Conservation (phyloP, 2,329 filamentous ascomycete genomes). For the Harringtonia lauricola region DNA sequence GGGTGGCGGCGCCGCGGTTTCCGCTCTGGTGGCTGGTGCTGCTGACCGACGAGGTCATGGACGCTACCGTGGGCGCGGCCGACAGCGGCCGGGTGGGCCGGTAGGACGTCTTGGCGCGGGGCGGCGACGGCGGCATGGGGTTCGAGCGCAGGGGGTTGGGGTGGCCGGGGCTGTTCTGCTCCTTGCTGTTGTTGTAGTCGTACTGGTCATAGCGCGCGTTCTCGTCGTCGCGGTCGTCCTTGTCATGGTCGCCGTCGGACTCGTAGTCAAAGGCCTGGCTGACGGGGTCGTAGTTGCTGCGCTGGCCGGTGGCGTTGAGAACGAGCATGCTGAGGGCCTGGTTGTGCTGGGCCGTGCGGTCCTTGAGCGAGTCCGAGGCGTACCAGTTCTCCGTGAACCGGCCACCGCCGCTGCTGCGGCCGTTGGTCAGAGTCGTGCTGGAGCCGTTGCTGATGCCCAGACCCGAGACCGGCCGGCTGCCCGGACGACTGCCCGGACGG, state of each 20-base stretch:
- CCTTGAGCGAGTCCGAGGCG: constrained; percentile 41
- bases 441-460: neutral
- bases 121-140: constrained; percentile 21
- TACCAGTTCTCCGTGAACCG: constrained; percentile 46
- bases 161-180: constrained; percentile 19
- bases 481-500: constrained; percentile 9
- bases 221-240: constrained; percentile 10
- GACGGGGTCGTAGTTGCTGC: constrained; percentile 34
- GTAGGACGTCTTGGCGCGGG: constrained; percentile 14
- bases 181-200: constrained; percentile 7
- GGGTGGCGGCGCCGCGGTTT: constrained; percentile 8
- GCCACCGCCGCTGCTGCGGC: constrained; percentile 20
- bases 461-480: neutral
- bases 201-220: constrained; percentile 15
- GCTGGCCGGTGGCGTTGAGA: constrained; percentile 20
- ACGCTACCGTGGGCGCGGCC: constrained; percentile 2
- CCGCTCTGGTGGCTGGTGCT: constrained; percentile 8
- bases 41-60: constrained; percentile 10
- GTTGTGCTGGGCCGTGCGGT: constrained; percentile 41
- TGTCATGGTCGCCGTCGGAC: constrained; percentile 17
- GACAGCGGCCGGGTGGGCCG: constrained; percentile 22
- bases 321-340: constrained; percentile 25
- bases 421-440: neutral
- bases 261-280: constrained; percentile 30
- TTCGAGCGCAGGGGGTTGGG: constrained; percentile 45